Base-by-base conservation (phyloP, 2,329 filamentous ascomycete genomes). In the Rachicladosporium sp. region DNA sequence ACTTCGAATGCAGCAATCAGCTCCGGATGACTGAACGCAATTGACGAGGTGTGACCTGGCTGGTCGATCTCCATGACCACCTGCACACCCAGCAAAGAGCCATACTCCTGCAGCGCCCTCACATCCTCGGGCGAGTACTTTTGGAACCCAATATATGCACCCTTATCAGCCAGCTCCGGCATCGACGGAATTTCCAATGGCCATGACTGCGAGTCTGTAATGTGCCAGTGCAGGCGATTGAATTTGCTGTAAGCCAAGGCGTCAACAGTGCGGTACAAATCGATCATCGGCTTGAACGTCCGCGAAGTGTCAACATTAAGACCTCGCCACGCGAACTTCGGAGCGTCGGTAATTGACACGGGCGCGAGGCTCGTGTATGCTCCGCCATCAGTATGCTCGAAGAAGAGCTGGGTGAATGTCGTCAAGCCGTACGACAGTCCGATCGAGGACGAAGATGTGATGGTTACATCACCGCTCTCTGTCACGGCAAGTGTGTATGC, bases 161-260 rank as follows among this genome's bases (percentile, higher is more conserved):
- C 86, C 57, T 84, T 79, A 38, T 68, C 61, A 3, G 84, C 70
- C 2, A 93, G 67, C 43, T 80, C 72, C 3, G 86, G 82, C 45
- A 93, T 62, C 2, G 80, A 62, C 1, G 83, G 82, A 36, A 93
- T 79, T 49, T 86, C 83, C 15, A 93, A 67, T 0, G 86, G 86
- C 81, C 85, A 93, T 3, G 83, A 83, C 60, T 93, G 85, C 10
- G 80, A 78, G 59, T 93, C 85, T 4, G 83, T 91, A 42, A 80
- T 70, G 64, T 93, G 85, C 39, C 89, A 66, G 60, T 91, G 85
- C 41, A 93, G 69, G 4, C 78, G 71, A 62, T 91, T 91, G 68
- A 91, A 73, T 65, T 93, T 91, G 65, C 79, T 85, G 72, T 77
- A 86, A 1, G 81, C 67, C 2, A 80, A 65, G 31, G 77, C 81